Evolutionary conservation across 2,329 filamentous ascomycete genomes (phyloP).

Genomic region (Ophiocordyceps camponoti-leonardi): DNA sequence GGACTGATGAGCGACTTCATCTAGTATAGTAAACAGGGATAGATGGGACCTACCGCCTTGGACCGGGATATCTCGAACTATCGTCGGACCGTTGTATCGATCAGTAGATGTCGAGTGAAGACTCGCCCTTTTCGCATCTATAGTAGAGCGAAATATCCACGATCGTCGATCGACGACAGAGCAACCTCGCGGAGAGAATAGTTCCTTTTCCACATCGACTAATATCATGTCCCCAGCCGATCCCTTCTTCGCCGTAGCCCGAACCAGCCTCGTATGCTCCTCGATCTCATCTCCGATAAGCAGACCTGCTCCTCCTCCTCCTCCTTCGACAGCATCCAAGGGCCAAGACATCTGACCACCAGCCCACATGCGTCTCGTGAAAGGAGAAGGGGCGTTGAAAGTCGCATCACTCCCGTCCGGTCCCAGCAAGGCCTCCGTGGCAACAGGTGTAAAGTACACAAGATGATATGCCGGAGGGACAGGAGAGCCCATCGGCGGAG

Average conservation of each 20-base stretch:
- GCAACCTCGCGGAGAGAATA: conserved; percentile 31
- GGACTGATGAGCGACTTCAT: not conserved
- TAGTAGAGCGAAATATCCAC: conserved; percentile 26
- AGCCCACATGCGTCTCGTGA: conserved; percentile 51
- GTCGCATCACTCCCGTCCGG: conserved; percentile 41
- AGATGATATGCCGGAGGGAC: conserved; percentile 45
- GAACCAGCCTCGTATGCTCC: conserved; percentile 38
- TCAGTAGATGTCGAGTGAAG: not conserved
- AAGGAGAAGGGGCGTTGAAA: conserved; percentile 41
- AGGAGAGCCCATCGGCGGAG: conserved; percentile 25
- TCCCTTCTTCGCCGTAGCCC: conserved; percentile 34
- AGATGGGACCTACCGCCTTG: conserved; percentile 5
- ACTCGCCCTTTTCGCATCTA: conserved; percentile 5
- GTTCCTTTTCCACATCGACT: conserved; percentile 45
- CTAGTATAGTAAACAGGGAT: too few relatives aligned
- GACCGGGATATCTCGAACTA: conserved; percentile 7
- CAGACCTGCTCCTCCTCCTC: conserved; percentile 14
- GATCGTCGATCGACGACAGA: conserved; percentile 37
- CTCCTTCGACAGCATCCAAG: conserved; percentile 14
- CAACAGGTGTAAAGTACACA: conserved; percentile 43
- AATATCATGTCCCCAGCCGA: conserved; percentile 45
- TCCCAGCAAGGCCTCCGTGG: conserved; percentile 35
- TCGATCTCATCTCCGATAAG: conserved; percentile 35
- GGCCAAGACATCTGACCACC: conserved; percentile 40
- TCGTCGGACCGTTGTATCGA: conserved; percentile 9